Base-by-base conservation (phyloP, 371 early-diverging fungal genomes). In the Mortierella sp. region DNA sequence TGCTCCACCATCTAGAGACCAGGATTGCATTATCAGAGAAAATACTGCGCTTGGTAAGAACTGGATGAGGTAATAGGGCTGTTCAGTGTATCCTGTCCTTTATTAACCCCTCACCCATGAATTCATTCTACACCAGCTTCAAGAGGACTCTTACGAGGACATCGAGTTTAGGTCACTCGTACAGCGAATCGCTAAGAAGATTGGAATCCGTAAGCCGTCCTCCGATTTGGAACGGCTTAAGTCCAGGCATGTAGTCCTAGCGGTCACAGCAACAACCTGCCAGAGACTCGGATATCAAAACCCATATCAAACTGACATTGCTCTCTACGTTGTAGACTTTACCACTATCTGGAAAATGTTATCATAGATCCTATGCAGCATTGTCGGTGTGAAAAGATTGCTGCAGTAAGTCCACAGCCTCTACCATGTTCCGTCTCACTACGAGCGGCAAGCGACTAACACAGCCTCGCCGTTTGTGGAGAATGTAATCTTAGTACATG, bases 1-100 rank as follows among this genome's bases (percentile, higher is more conserved):
- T 78, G 21, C 13, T 78, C 45, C 58, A 78, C 31, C 66, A 78
- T 24, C 57, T 66, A 1, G 71, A 78, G 23, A 62, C 66, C 1
- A 50, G 70, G 13, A 59, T 70, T 26, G 43, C n/a, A 2, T 64
- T 78, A 14, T 42, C 70, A 5, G 59, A 55, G 14, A 49, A 45
- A 30, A 59, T 76, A 1, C 21, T 41, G 5, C 27, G 6, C 21
- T 21, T 76, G 65, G 69, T 76, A 65, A 1, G 24, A 2, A 50
- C 28, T 56, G 38, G 21, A 26, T 48, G 1, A 24, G 24, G 0
- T 7, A 4, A 12, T 10, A 10, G 38, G 13, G 4, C 4, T 47
- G 4, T 19, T 9, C 18, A 1, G 7, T 3, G 10, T 13, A 50
- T 2, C 48, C 26, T 47, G 48, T 16, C 16, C 18, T 9, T 42